Percentiles rank a stretch among this genome's conserved stretches.
Conservation (phyloP, 208 protist genomes). For the Angomonas desouzai region DNA sequence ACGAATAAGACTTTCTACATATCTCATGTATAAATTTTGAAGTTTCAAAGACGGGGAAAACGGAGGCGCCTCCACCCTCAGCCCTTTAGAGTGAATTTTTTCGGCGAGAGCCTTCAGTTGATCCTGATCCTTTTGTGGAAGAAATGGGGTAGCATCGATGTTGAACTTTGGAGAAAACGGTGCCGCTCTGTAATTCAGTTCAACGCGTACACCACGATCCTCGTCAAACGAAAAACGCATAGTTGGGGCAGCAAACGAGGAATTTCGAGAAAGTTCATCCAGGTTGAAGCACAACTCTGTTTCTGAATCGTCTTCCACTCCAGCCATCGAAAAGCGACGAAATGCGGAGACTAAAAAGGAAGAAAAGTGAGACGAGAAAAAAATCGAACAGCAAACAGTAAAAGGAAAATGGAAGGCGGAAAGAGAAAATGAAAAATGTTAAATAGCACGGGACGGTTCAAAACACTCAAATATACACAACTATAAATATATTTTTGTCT, state of each 20-base stretch:
- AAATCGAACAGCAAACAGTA: not conserved
- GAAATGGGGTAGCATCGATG: not conserved
- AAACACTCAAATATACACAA: no score
- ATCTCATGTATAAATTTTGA: not conserved
- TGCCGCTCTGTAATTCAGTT: not conserved
- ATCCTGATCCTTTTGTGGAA: not conserved
- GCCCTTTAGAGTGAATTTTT: not conserved
- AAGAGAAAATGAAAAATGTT: no score
- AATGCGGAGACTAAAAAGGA: slow-evolving; percentile 16
- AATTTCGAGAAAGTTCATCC: not conserved
- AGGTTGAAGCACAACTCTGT: not conserved
- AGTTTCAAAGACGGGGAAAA: not conserved
- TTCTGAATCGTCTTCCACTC: not conserved
- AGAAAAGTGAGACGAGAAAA: not conserved
- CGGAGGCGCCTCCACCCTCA: not conserved
- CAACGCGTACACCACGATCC: not conserved
- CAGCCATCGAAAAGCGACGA: not conserved
- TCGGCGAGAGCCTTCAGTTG: not conserved
- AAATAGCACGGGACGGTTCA: no score
- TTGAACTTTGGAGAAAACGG: slow-evolving; percentile 5
- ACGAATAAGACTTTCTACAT: not conserved
- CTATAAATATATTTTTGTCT: no score
- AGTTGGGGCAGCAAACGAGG: not conserved
- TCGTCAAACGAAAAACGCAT: not conserved
- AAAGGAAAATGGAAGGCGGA: slow-evolving; percentile 3